Base-by-base conservation (phyloP, 2,329 filamentous ascomycete genomes). In the Aspergillus pseudoglaucus region DNA sequence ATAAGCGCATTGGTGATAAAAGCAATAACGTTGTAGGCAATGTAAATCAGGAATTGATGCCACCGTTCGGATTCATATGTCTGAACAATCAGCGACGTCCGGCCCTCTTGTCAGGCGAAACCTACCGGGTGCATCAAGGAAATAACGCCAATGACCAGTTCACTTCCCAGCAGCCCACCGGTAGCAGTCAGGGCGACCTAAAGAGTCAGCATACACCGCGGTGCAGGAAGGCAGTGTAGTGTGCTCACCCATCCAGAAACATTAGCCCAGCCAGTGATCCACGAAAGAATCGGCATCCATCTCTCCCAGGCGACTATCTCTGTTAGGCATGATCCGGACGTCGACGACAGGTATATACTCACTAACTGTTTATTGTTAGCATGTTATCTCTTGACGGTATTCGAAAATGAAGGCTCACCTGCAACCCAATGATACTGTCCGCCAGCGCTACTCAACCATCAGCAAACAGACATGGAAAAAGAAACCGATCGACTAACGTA, bases 1-100 rank as follows among this genome's bases (percentile, higher is more conserved):
- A 77, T 71, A 54, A 87, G 84, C 1, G 81, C 78, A 53, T 88
- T 88, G 64, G 87, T 70, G 42, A 79, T 47, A 49, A 87, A 80
- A 3, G 81, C 81, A 14, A 78, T 65, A 18, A 82, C 49, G 5
- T 80, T 83, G 60, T 82, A 84, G 6, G 66, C 83, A 40, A 85
- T 75, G 64, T 88, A 88, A 42, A 88, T 83, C 23, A 88, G 70
- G 64, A 88, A 88, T 54, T 87, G 82, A 57, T 89, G 84, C 82
- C 84, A 88, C 3, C 79, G 59, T 59, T 84, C 65, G 2, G 78
- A 50, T 18, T 74, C 69, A 59, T 83, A 88, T 44, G 40, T 39
- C 64, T 59, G 9, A 8, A 12, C 14, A n/a, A 2, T n/a, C 27
- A 39, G 37, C 18, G 10, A 12, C 10, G 37, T 39, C 18, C 18